These are phyloP conservation scores for Niebla homalea DNA, from an alignment of 495 filamentous ascomycete genomes.

Conservation along the genomic window DNA sequence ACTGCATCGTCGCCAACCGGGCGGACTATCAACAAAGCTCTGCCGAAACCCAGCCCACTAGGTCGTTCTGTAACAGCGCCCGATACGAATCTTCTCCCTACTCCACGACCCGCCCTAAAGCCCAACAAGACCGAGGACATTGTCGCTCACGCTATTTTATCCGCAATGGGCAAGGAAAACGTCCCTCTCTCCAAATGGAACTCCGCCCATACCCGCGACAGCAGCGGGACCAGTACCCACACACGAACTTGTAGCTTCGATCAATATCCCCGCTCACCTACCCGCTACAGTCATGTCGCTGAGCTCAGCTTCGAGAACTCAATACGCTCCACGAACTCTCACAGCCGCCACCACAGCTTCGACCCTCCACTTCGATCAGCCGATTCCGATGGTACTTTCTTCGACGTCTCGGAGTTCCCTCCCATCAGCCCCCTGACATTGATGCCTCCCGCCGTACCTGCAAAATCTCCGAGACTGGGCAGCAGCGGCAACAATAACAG, in stretches of 20 bases:
- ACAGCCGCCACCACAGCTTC: conserved; percentile 4
- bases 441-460: not conserved
- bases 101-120: not conserved
- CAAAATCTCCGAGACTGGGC: conserved; percentile 7
- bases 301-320: conserved; percentile 4
- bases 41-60: conserved; percentile 32
- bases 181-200: conserved; percentile 4
- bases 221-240: not conserved
- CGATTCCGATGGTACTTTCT: not conserved
- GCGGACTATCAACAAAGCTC: conserved; percentile 24
- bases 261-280: not conserved
- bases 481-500: not conserved
- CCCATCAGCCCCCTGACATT: not conserved
- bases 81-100: conserved; percentile 31
- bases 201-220: not conserved
- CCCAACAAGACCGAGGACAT: conserved; percentile 3
- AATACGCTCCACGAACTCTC: not conserved
- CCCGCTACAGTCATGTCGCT: conserved; percentile 5
- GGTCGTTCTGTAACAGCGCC: conserved; percentile 49
- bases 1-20: conserved; percentile 31
- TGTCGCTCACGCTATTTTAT: not conserved
- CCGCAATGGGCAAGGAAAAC: not conserved
- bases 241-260: not conserved
- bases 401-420: not conserved
- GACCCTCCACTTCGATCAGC: not conserved